phyloP scores from a whole-genome alignment of 2,329 filamentous ascomycete species.

The Aspergillus fumigatiaffinis region DNA sequence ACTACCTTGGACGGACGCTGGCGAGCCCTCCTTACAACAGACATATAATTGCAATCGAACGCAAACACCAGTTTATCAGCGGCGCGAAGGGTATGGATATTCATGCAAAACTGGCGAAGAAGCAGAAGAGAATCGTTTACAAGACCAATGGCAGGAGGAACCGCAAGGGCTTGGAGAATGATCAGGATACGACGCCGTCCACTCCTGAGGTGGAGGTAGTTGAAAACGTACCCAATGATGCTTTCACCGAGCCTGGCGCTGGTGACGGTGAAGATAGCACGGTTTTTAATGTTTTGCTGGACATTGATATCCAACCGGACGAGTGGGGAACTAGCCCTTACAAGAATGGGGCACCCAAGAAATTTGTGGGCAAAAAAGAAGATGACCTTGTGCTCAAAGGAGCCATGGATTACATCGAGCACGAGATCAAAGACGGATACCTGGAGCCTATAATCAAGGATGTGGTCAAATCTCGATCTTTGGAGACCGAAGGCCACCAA shows the following conservation, averaged over 20 bases:
- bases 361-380: slow-evolving; percentile 10
- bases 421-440: slow-evolving; percentile 42
- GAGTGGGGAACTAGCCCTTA: slow-evolving; percentile 21
- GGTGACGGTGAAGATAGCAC: slow-evolving; percentile 22
- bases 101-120: slow-evolving; percentile 69
- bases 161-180: slow-evolving; percentile 24
- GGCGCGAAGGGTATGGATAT: slow-evolving; percentile 82
- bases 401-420: slow-evolving; percentile 42
- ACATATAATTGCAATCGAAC: slow-evolving; percentile 86
- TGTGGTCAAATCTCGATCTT: slow-evolving; percentile 24
- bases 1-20: slow-evolving; percentile 85
- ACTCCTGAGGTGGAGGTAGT: not conserved
- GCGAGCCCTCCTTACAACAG: slow-evolving; percentile 82
- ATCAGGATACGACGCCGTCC: slow-evolving; percentile 8
- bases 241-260: slow-evolving; percentile 6
- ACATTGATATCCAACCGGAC: slow-evolving; percentile 28
- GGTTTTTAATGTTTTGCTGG: slow-evolving; percentile 32
- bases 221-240: slow-evolving; percentile 2
- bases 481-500: not conserved
- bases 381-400: slow-evolving; percentile 23
- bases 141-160: slow-evolving; percentile 77
- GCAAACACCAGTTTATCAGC: slow-evolving; percentile 77
- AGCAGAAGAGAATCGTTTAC: slow-evolving; percentile 59
- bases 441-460: slow-evolving; percentile 38
- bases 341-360: slow-evolving; percentile 7